Evolutionary conservation across 306 rosid species (phyloP).

Genomic region (Prunus padus): DNA sequence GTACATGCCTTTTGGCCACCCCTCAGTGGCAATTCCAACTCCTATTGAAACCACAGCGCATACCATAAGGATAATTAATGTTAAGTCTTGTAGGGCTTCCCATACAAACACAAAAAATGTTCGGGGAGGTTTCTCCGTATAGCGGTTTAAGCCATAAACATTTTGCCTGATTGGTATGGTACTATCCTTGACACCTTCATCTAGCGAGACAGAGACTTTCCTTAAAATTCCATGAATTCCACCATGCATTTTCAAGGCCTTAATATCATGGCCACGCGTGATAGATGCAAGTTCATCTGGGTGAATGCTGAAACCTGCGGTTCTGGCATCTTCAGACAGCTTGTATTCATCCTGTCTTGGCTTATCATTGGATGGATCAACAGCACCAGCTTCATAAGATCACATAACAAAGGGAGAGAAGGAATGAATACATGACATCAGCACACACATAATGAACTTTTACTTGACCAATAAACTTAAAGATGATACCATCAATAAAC

Average conservation of each 20-base stretch:
- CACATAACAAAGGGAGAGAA: constrained; percentile 22
- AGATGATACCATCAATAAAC: constrained; percentile 74
- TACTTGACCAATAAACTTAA: constrained; percentile 14
- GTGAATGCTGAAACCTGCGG: constrained; percentile 72
- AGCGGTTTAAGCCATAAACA: constrained; percentile 74
- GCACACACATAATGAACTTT: constrained; percentile 11
- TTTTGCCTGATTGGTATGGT: constrained; percentile 58
- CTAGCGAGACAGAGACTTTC: constrained; percentile 48
- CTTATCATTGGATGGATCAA: background rate
- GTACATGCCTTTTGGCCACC: constrained; percentile 85
- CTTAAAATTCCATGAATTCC: constrained; percentile 59
- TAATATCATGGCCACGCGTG: constrained; percentile 56
- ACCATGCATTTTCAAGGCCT: constrained; percentile 45
- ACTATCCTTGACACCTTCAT: constrained; percentile 56
- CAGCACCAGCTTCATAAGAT: constrained; percentile 55
- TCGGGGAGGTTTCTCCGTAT: constrained; percentile 68
- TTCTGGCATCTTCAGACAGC: constrained; percentile 62
- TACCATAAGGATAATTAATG: constrained; percentile 76
- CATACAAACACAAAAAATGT: constrained; percentile 69
- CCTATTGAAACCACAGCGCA: constrained; percentile 83
- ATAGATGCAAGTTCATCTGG: constrained; percentile 86
- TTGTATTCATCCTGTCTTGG: constrained; percentile 43
- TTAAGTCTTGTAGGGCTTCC: constrained; percentile 92
- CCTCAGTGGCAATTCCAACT: constrained; percentile 86
- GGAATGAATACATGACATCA: constrained; percentile 23